phyloP scores from a whole-genome alignment of 139 green algal species.

The Eudorina sp. region DNA sequence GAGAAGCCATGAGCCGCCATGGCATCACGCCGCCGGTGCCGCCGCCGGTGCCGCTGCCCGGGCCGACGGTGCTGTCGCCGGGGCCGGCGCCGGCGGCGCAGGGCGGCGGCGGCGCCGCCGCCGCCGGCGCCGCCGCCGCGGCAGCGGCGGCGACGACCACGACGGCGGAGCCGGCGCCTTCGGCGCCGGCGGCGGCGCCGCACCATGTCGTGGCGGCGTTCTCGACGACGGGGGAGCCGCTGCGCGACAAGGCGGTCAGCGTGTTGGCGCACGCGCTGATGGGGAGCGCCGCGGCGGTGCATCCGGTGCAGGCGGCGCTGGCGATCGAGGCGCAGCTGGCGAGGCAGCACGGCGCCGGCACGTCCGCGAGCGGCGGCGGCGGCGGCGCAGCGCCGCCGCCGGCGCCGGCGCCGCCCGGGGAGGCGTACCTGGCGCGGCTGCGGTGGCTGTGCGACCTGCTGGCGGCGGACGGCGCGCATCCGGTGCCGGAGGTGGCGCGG shows the following conservation, averaged over 20 bases:
- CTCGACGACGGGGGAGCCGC: not conserved
- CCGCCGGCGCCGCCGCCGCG: not conserved
- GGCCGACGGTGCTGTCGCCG: not conserved
- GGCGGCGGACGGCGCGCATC: not conserved
- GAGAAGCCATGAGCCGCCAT: not conserved
- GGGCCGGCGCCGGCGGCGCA: not conserved
- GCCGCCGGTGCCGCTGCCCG: not conserved
- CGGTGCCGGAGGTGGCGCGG: not conserved
- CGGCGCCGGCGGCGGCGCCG: not conserved
- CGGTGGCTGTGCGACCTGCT: constrained; percentile 33
- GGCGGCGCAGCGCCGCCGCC: not conserved
- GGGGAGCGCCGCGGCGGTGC: not conserved
- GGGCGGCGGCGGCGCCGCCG: not conserved
- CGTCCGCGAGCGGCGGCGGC: not conserved
- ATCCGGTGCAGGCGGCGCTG: constrained; percentile 18
- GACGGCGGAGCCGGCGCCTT: not conserved
- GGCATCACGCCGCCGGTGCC: not conserved
- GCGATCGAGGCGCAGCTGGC: constrained; percentile 2
- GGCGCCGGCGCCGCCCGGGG: not conserved
- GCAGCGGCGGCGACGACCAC: not conserved
- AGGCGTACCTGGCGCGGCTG: constrained; percentile 11
- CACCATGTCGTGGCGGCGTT: not conserved
- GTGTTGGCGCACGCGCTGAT: not conserved
- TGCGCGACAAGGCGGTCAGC: constrained; percentile 8
- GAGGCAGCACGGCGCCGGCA: not conserved